A percentile compares a stretch with the other conserved stretches of the same genome.
Conservation (phyloP, 2,329 filamentous ascomycete species). For the Paraconiothyrium sp. region DNA sequence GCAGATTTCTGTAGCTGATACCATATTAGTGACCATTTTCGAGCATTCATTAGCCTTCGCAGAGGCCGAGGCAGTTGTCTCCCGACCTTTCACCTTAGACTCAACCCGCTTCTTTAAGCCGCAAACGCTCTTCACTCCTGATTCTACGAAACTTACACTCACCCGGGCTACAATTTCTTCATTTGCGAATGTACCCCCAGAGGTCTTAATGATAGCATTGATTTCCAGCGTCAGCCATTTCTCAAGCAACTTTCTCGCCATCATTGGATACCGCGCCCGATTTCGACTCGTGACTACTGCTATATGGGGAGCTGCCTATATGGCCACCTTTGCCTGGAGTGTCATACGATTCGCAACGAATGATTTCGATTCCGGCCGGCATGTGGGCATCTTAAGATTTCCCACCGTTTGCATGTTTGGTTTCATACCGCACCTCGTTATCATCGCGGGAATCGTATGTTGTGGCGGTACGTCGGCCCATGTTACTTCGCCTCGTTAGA, state of each 20-base stretch:
- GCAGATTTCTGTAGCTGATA: no score
- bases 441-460: slow-evolving; percentile 78
- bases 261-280: slow-evolving; percentile 80
- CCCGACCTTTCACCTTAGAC: slow-evolving; percentile 79
- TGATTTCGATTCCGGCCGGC: slow-evolving; percentile 53
- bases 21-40: slow-evolving; percentile 76
- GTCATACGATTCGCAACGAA: slow-evolving; percentile 59
- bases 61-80: slow-evolving; percentile 89
- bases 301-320: slow-evolving; percentile 90
- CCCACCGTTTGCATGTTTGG: slow-evolving; percentile 95
- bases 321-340: slow-evolving; percentile 84
- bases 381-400: slow-evolving; percentile 80
- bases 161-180: slow-evolving; percentile 72
- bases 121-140: slow-evolving; percentile 50
- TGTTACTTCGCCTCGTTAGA: background rate
- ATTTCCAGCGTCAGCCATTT: slow-evolving; percentile 91
- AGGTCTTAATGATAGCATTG: slow-evolving; percentile 85
- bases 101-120: slow-evolving; percentile 62
- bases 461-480: slow-evolving; percentile 61
- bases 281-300: slow-evolving; percentile 87
- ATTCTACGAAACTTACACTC: slow-evolving; percentile 55
- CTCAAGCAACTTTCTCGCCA: slow-evolving; percentile 81
- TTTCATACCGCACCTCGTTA: slow-evolving; percentile 92
- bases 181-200: slow-evolving; percentile 86
- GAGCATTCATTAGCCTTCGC: slow-evolving; percentile 96